Evolutionary conservation across 441 rosid genomes (phyloP).

Genomic region (Pelargonium cotyledonis): DNA sequence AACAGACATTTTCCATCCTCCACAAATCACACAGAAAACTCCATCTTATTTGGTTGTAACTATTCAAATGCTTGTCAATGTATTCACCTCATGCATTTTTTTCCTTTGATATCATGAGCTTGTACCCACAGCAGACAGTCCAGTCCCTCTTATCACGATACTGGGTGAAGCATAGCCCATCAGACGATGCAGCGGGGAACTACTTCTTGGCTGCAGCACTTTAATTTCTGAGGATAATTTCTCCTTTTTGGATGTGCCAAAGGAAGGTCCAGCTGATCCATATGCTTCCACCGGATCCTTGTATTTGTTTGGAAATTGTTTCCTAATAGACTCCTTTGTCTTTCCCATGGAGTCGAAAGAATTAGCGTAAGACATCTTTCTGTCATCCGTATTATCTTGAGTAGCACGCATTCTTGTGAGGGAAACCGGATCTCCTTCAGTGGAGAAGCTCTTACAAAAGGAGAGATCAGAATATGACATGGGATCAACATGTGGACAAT

Average conservation of each 20-base stretch:
- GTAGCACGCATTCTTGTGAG: slow-evolving; percentile 17
- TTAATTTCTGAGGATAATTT: slow-evolving; percentile 36
- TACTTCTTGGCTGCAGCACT: slow-evolving; percentile 33
- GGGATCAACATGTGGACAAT: slow-evolving; percentile 27
- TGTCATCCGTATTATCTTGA: slow-evolving; percentile 16
- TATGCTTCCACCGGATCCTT: slow-evolving; percentile 26
- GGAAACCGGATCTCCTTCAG: slow-evolving; percentile 26
- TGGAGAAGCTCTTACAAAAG: slow-evolving; percentile 34
- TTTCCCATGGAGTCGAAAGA: slow-evolving; percentile 22
- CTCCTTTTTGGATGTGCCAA: slow-evolving; percentile 26
- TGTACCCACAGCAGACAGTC: slow-evolving; percentile 16
- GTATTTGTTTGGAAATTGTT: slow-evolving; percentile 24
- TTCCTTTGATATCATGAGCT: slow-evolving; percentile 5
- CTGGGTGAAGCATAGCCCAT: slow-evolving; percentile 81
- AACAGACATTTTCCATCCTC: no score
- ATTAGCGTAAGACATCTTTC: slow-evolving; percentile 20
- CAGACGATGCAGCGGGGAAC: slow-evolving; percentile 70
- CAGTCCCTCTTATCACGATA: slow-evolving; percentile 29
- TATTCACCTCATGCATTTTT: not conserved
- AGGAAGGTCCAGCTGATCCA: slow-evolving; percentile 29
- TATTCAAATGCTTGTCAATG: no score
- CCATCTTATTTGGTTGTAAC: no score
- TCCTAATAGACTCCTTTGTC: slow-evolving; percentile 18
- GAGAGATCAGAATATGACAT: slow-evolving; percentile 35
- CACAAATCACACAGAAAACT: no score